phyloP scores from a whole-genome alignment of 2,329 filamentous ascomycete genomes.

The Botrytis pseudocinerea region DNA sequence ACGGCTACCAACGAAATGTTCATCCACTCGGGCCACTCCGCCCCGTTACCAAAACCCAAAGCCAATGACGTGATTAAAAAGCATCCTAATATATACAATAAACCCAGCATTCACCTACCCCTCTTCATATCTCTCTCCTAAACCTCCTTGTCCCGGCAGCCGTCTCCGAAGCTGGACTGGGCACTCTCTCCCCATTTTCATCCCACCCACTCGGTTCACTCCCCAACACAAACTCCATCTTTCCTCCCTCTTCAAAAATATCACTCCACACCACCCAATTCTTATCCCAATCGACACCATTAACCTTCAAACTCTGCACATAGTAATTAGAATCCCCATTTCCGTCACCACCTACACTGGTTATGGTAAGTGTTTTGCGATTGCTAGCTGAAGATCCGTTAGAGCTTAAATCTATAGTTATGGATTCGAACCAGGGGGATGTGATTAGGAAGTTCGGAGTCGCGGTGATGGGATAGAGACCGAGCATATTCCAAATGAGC shows the following conservation, averaged over 20 bases:
- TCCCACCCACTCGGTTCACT: constrained; percentile 50
- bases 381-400: background rate
- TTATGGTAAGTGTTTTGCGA: constrained; percentile 56
- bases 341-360: constrained; percentile 47
- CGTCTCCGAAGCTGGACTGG: constrained; percentile 55
- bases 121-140: background rate
- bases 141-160: background rate
- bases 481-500: constrained; percentile 59
- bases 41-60: background rate
- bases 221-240: constrained; percentile 63
- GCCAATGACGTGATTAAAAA: background rate
- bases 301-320: constrained; percentile 65
- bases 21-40: background rate
- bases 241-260: constrained; percentile 63
- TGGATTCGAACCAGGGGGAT: constrained; percentile 61
- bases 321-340: constrained; percentile 50
- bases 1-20: background rate
- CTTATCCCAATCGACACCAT: constrained; percentile 61
- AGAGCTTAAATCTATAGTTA: constrained; percentile 49
- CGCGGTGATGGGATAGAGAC: constrained; percentile 66
- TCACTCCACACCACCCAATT: constrained; percentile 67
- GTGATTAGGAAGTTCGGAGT: constrained; percentile 67
- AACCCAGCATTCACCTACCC: background rate
- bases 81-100: background rate
- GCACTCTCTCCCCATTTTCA: constrained; percentile 50